Evolutionary conservation across 495 filamentous ascomycete species (phyloP), one percentile per base, ranked within the genome.

Genomic region (Platismatia glauca): DNA sequence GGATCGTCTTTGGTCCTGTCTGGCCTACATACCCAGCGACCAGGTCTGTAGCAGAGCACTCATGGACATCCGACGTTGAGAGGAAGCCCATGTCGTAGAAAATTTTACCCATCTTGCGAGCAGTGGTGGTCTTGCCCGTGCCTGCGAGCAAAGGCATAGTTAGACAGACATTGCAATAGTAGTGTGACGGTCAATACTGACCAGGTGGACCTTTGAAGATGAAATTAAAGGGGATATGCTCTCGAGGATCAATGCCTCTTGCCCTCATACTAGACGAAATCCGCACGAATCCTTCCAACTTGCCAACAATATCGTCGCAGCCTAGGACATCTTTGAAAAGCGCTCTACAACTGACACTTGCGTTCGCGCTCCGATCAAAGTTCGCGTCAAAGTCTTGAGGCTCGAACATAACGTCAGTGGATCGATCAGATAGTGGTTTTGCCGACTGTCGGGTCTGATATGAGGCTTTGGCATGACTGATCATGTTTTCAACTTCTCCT

Each of bases 41-140:
- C 0, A 89, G 67, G 31, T 89, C 84, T 0, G 82, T 78, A 0
- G 84, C 81, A 1, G 86, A 87, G 50, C 75, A 77, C 57, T 87
- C 84, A 0, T 85, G 67, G 0, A 88, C 83, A n/a, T 50, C 82
- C 79, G 0, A 67, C 72, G 0, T 77, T 76, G 79, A 64, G 1
- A 89, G 72, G 29, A 88, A 79, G 0, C 85, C 84, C 79, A 89
- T 82, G 66, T 90, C 83, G 65, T 89, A 90, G 68, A 82, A 91
- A 0, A 92, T 74, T 59, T 86, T 77, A 13, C 88, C 89, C 80
- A 92, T 88, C 64, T 81, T 86, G 58, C 77, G 72, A 0, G 89
- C 89, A 0, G 86, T 89, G 0, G 79, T 84, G 0, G 89, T 90
- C 66, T 92, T 92, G 16, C 89, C 89, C 5, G 88, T 90, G 1